Base-by-base conservation (phyloP, 768 basidiomycete genomes). In the Mycena rosella region DNA sequence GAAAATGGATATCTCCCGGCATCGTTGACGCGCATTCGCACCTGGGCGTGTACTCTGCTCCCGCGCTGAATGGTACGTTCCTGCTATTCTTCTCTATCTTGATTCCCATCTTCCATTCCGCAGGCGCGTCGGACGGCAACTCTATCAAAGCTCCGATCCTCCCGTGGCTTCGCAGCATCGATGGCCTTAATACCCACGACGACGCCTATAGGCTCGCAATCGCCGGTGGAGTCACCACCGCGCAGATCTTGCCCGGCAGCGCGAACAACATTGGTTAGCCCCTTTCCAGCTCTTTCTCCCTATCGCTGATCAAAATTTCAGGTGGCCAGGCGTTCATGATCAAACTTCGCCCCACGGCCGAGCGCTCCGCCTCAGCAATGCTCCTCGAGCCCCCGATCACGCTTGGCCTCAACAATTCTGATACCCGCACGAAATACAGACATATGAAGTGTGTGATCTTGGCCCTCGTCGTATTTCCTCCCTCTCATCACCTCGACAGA, bases 241-340 rank as follows among this genome's bases (percentile, higher is more conserved):
- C 86, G 30, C 85, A 89, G 63, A 78, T 91, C 40, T 78, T 92
- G 0, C 91, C 91, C 5, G 91, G 90, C 2, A 87, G 83, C 30
- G 51, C 51, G 20, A 52, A 72, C 51, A 49, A 59, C 63, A 58
- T 53, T 52, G 34, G 58, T 62, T n/a, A n/a, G n/a, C n/a, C n/a
- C n/a, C n/a, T n/a, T n/a, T n/a, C n/a, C n/a, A n/a, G n/a, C n/a
- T n/a, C n/a, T n/a, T n/a, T n/a, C n/a, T n/a, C n/a, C n/a, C n/a
- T n/a, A n/a, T n/a, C n/a, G n/a, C n/a, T n/a, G n/a, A n/a, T n/a
- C n/a, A n/a, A n/a, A n/a, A n/a, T n/a, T n/a, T 6, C 54, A 90
- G 92, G 91, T 47, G 93, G 93, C 24, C 92, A 93, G 72, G 90
- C 91, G 0, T 94, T 92, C 75, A 80, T 88, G 3, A 91, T 95